A percentile compares a stretch with the other conserved stretches of the same genome.
These are phyloP conservation scores for Botrytis fabae DNA, from an alignment of 2,329 filamentous ascomycete genomes.

Conservation along the genomic window DNA sequence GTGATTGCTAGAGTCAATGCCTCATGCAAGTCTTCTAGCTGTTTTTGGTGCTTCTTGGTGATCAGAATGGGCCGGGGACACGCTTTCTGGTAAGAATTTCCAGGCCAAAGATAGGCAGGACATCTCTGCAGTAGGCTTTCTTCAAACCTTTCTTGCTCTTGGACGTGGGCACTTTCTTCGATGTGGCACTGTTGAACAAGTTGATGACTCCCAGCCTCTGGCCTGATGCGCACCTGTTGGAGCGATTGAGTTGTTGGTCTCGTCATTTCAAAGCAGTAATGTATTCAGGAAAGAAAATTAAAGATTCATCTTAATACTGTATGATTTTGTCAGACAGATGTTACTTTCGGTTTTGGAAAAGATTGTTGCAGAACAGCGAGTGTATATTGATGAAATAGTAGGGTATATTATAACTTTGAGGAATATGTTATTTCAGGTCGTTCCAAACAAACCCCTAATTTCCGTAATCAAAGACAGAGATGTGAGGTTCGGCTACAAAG, in stretches of 20 bases:
- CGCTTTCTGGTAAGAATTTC: background rate
- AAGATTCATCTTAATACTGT: background rate
- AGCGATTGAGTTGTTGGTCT: background rate
- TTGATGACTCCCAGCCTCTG: background rate
- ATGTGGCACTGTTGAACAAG: background rate
- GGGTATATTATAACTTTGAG: background rate
- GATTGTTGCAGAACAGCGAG: background rate
- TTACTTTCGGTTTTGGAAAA: background rate
- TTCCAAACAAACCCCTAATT: background rate
- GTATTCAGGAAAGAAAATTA: background rate
- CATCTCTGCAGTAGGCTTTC: background rate
- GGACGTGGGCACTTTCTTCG: background rate
- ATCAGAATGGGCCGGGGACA: constrained; percentile 10
- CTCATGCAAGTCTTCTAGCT: background rate
- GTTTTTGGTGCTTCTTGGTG: background rate
- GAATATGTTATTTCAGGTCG: background rate
- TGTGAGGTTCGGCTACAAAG: background rate
- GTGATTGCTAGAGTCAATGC: background rate
- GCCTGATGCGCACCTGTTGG: background rate
- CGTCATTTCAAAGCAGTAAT: background rate
- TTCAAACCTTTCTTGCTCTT: background rate
- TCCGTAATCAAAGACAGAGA: background rate
- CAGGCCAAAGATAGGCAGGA: background rate
- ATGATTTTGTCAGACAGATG: background rate
- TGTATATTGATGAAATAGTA: background rate